Conservation (phyloP, 2,329 filamentous ascomycete genomes). For the Fusarium tanahbumbuense region DNA sequence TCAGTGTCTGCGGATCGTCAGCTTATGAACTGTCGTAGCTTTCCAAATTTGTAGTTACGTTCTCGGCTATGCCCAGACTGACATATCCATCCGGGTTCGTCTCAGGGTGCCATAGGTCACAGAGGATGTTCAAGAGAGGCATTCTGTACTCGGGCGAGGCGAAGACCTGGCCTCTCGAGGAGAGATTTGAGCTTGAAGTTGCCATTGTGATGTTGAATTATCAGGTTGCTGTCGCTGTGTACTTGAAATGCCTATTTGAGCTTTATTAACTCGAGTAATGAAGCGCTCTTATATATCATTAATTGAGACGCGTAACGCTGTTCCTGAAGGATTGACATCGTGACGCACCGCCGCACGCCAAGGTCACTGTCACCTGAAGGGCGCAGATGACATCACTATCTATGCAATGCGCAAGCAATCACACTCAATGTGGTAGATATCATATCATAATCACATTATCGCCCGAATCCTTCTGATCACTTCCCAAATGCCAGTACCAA, state of each 20-base stretch:
- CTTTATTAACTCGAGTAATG: rapidly evolving
- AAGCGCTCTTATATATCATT: background rate
- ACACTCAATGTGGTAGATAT: rapidly evolving
- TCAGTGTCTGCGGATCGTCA: background rate
- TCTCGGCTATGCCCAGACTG: slow-evolving; percentile 1
- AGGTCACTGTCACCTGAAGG: background rate
- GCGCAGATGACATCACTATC: background rate
- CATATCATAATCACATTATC: background rate
- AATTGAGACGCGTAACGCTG: background rate
- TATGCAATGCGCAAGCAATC: background rate
- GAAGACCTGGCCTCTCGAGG: background rate
- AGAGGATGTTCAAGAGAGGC: background rate
- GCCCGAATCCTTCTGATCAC: background rate
- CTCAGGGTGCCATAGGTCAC: background rate
- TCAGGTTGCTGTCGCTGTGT: no score
- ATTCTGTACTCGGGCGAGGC: background rate
- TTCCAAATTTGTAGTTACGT: background rate
- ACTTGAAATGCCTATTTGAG: no score
- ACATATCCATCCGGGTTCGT: background rate
- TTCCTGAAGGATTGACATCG: background rate
- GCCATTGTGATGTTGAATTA: no score
- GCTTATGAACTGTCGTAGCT: rapidly evolving
- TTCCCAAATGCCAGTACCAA: background rate
- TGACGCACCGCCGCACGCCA: background rate
- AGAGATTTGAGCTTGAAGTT: rapidly evolving